Conservation (phyloP, 2,329 filamentous ascomycete genomes). For the Aureobasidium lini region DNA sequence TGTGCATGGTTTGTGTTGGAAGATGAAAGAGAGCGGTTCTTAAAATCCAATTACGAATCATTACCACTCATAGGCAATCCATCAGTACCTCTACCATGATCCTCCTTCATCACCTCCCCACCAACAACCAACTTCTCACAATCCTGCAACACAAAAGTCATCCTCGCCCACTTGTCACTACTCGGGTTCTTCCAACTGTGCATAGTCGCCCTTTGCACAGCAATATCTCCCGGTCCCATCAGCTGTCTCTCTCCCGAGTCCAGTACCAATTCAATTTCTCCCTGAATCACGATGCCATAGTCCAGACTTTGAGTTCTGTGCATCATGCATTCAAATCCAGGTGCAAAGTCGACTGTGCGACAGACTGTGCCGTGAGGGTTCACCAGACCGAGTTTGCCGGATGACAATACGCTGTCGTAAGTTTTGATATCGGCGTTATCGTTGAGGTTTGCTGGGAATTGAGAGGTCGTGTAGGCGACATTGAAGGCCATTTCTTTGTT, state of each 20-base stretch:
- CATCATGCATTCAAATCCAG: conserved; percentile 24
- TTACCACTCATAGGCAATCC: conserved; percentile 20
- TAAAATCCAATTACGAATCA: conserved; percentile 5
- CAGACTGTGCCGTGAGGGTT: conserved; percentile 43
- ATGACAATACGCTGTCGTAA: conserved; percentile 37
- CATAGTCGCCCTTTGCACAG: conserved; percentile 33
- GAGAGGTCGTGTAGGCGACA: conserved; percentile 45
- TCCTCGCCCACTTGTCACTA: conserved; percentile 25
- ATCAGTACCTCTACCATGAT: conserved; percentile 23
- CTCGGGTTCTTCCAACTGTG: conserved; percentile 28
- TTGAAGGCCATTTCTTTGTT: conserved; percentile 42
- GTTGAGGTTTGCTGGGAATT: conserved; percentile 42
- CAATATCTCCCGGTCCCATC: conserved; percentile 31
- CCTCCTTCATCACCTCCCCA: conserved; percentile 23
- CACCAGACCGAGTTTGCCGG: conserved; percentile 42
- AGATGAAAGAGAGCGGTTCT: neutral
- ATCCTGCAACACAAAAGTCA: conserved; percentile 27
- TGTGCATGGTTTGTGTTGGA: too few relatives aligned
- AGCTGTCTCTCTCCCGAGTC: conserved; percentile 27
- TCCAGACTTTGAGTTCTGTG: conserved; percentile 31
- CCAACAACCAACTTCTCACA: conserved; percentile 22
- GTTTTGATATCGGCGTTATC: conserved; percentile 40
- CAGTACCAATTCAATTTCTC: conserved; percentile 26
- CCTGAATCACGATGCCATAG: conserved; percentile 32
- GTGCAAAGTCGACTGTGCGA: conserved; percentile 32